A percentile compares a stretch with the other conserved stretches of the same genome.
phyloP scores from a whole-genome alignment of 2,329 filamentous ascomycete species.

The Sclerotiophoma versabilis region DNA sequence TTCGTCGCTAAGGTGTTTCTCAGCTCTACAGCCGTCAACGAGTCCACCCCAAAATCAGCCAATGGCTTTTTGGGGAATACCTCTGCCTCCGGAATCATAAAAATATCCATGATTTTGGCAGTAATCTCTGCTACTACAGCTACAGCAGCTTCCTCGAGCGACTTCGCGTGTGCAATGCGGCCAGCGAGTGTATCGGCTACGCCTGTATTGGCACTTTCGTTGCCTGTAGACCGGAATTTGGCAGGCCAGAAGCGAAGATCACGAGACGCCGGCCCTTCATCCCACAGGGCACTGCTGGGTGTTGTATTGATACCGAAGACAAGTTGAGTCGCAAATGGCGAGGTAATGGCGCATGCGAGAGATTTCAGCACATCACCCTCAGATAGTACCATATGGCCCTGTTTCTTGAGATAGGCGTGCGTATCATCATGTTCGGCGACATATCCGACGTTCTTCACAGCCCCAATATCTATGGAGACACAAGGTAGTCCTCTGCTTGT shows the following conservation, averaged over 20 bases:
- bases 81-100: constrained; percentile 9
- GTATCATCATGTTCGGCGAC: constrained; percentile 27
- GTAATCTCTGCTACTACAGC: background rate
- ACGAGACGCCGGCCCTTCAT: constrained; percentile 1
- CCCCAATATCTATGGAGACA: constrained; percentile 37
- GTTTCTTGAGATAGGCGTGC: background rate
- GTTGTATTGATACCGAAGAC: constrained; percentile 8
- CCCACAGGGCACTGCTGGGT: constrained; percentile 5
- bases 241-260: constrained; percentile 10
- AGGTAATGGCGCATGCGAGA: constrained; percentile 6
- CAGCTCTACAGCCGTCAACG: constrained; percentile 29
- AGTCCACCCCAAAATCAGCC: constrained; percentile 30
- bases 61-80: constrained; percentile 26
- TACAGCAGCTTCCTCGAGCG: constrained; percentile 1
- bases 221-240: constrained; percentile 4
- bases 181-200: constrained; percentile 1
- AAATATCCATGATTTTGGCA: background rate
- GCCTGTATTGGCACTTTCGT: background rate
- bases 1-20: constrained; percentile 17
- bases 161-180: constrained; percentile 2
- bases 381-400: constrained; percentile 2
- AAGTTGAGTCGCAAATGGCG: constrained; percentile 1
- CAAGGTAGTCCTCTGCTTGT: constrained; percentile 41
- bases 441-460: constrained; percentile 31
- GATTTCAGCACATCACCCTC: constrained; percentile 2